Evolutionary conservation across 1,139 yeast genomes (phyloP).

Genomic region (Yamadazyma taylorii): DNA sequence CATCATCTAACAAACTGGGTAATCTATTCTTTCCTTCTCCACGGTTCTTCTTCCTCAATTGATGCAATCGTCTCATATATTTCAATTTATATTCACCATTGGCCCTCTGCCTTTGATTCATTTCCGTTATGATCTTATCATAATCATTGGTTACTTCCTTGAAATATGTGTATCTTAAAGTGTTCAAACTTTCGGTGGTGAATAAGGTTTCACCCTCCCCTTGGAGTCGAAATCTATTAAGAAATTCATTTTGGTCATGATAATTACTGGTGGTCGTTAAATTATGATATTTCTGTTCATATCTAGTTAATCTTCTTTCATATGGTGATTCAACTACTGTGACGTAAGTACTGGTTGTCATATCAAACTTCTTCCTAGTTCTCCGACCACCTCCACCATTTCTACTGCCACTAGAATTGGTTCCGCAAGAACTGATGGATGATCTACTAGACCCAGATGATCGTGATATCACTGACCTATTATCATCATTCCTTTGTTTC

Average conservation of each 20-base stretch:
- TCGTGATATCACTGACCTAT: slow-evolving; percentile 6
- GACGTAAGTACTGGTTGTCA: slow-evolving; percentile 12
- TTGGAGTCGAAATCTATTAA: slow-evolving; percentile 17
- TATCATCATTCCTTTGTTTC: slow-evolving; percentile 9
- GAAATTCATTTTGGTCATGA: slow-evolving; percentile 19
- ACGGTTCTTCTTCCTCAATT: slow-evolving; percentile 9
- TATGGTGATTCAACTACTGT: slow-evolving; percentile 9
- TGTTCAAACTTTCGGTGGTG: slow-evolving; percentile 19
- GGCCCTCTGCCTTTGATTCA: slow-evolving; percentile 7
- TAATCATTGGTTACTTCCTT: slow-evolving; percentile 20
- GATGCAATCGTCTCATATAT: slow-evolving; percentile 16
- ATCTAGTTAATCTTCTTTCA: slow-evolving; percentile 19
- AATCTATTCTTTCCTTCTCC: slow-evolving; percentile 8
- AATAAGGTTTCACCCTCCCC: slow-evolving; percentile 19
- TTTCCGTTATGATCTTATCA: slow-evolving; percentile 11
- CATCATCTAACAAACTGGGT: slow-evolving; percentile 12
- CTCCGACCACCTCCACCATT: not conserved
- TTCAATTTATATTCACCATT: slow-evolving; percentile 18
- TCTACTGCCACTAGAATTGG: slow-evolving; percentile 1
- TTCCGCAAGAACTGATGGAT: slow-evolving; percentile 3
- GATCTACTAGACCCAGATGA: slow-evolving; percentile 13
- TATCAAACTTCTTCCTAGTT: slow-evolving; percentile 12
- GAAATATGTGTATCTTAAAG: slow-evolving; percentile 29
- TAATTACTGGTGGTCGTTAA: slow-evolving; percentile 13
- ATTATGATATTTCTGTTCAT: slow-evolving; percentile 16